Base-by-base conservation (phyloP, 2,329 filamentous ascomycete genomes). In the Blastomyces percursus region DNA sequence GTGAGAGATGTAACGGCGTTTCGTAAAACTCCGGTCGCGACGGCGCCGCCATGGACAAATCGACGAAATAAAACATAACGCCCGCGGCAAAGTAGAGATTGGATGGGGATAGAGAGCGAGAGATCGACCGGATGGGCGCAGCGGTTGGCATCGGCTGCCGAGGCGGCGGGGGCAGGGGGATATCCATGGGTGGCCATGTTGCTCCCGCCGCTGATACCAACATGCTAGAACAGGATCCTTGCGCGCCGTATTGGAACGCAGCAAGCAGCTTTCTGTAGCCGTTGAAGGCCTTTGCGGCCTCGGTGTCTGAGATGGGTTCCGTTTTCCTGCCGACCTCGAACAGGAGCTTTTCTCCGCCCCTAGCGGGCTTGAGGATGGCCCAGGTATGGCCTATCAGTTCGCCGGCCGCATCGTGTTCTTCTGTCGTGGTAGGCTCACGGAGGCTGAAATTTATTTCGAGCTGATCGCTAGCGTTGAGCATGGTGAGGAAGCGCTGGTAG, bases 21-120 rank as follows among this genome's bases (percentile, higher is more conserved):
- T 38, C 21, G 27, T 30, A 35, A 40, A 21, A 51, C 16, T 60
- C 42, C 5, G 58, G 40, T 38, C 38, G 56, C n/a, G 58, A 48
- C 12, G 58, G 58, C 16, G 58, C n/a, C 11, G 38, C 19, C 58
- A 48, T 51, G 40, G 58, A 60, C 42, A 60, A 30, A 42, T 60
- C 58, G 42, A 60, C 44, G 42, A 60, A 60, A 30, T 60, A 60
- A 24, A 60, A 60, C 58, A 60, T 60, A 11, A 21, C 46, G 30
- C 42, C 46, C 2, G 58, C n/a, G n/a, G 58, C 58, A n/a, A 60
- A 60, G 24, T 60, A 60, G 42, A 60, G 40, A 32, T 60, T 60
- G 30, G 58, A 60, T 14, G 58, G 58, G 3, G 58, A 60, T 7
- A 60, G 58, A 16, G 58, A 44, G 58, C 58, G 44, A 7, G 58